These are phyloP conservation scores for Leptodermis oblonga DNA, from an alignment of 257 asterid genomes.

Conservation along the genomic window DNA sequence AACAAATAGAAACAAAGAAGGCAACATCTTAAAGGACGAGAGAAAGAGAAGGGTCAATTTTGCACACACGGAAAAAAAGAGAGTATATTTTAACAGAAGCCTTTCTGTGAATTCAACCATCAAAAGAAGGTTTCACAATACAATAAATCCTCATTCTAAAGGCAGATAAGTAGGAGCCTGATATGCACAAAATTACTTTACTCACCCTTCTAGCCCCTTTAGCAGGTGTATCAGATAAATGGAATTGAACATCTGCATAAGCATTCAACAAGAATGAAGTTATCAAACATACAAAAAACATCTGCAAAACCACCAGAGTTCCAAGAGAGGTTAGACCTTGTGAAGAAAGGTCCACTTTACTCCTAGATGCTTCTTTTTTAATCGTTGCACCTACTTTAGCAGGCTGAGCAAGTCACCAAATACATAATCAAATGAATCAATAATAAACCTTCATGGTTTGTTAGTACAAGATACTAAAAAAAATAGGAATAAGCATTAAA, in stretches of 20 bases:
- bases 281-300: conserved; percentile 14
- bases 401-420: conserved; percentile 32
- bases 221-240: conserved; percentile 49
- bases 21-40: not conserved
- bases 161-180: not conserved
- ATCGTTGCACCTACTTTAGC: conserved; percentile 29
- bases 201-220: conserved; percentile 73
- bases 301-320: conserved; percentile 7
- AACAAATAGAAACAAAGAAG: not conserved
- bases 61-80: not conserved
- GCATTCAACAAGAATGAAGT: conserved; percentile 18
- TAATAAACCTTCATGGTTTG: not conserved
- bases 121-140: not conserved
- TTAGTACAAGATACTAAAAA: not conserved
- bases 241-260: conserved; percentile 57
- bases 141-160: not conserved
- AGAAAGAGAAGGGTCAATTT: too few relatives aligned
- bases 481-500: conserved; percentile 6
- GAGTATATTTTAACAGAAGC: not conserved
- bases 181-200: conserved; percentile 11
- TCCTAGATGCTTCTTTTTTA: conserved; percentile 42
- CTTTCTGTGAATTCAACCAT: not conserved
- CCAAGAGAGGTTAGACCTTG: conserved; percentile 39
- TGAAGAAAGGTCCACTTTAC: conserved; percentile 38
- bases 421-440: conserved; percentile 23